These are phyloP conservation scores for Exidia glandulosa DNA, from an alignment of 768 basidiomycete genomes.

Conservation along the genomic window DNA sequence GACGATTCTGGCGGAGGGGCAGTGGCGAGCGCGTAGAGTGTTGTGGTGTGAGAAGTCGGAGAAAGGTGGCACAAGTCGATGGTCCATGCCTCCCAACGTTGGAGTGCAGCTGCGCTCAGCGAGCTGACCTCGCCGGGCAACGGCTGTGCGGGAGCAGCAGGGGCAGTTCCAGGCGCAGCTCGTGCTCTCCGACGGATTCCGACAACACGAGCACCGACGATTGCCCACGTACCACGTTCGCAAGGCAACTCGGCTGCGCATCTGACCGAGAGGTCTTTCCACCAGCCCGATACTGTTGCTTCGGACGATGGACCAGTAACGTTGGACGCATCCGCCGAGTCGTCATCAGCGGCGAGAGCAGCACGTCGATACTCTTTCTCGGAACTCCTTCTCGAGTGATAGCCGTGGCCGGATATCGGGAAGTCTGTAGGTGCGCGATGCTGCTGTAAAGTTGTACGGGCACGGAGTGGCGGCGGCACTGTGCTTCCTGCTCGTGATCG, in stretches of 20 bases:
- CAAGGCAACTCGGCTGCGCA: slow-evolving; percentile 30
- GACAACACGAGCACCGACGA: slow-evolving; percentile 39
- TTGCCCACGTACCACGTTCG: slow-evolving; percentile 74
- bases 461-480: slow-evolving; percentile 36
- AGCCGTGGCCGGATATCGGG: slow-evolving; percentile 72
- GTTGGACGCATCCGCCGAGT: slow-evolving; percentile 25
- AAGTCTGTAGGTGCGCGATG: slow-evolving; percentile 36
- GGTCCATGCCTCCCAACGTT: slow-evolving; percentile 78
- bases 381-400: slow-evolving; percentile 60
- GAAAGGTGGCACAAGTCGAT: slow-evolving; percentile 39
- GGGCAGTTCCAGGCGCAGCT: slow-evolving; percentile 10
- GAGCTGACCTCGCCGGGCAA: slow-evolving; percentile 24
- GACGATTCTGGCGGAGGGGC: too few relatives aligned
- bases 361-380: slow-evolving; percentile 55
- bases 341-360: slow-evolving; percentile 31
- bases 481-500: slow-evolving; percentile 57
- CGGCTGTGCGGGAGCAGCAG: slow-evolving; percentile 1
- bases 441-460: slow-evolving; percentile 34
- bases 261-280: slow-evolving; percentile 8
- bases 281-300: neutral
- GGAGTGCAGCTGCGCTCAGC: slow-evolving; percentile 51
- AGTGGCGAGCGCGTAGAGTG: slow-evolving; percentile 7
- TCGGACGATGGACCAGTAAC: slow-evolving; percentile 9
- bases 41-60: slow-evolving; percentile 6
- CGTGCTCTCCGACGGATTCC: slow-evolving; percentile 64